Conservation (phyloP, 2,329 filamentous ascomycete species). For the Ophiostoma sp. region DNA sequence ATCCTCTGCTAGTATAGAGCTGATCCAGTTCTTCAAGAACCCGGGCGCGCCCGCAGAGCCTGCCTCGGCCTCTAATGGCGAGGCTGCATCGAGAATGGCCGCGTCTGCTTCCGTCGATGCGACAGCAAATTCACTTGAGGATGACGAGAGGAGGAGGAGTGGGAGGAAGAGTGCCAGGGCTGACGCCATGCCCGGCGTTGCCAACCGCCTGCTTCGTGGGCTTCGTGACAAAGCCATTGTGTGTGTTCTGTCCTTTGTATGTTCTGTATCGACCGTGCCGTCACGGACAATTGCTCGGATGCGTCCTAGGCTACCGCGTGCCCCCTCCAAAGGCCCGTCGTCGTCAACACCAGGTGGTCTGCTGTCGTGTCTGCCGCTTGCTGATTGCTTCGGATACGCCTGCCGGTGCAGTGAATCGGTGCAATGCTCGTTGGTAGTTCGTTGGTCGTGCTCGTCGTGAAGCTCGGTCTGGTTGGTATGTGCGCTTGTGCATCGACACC, state of each 20-base stretch:
- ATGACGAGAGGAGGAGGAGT: constrained; percentile 52
- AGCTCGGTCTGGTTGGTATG: too few relatives aligned
- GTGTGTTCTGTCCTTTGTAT: not conserved
- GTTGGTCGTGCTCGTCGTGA: too few relatives aligned
- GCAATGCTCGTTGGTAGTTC: too few relatives aligned
- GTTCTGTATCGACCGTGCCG: not conserved
- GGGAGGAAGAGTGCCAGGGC: constrained; percentile 51
- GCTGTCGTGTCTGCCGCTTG: not conserved
- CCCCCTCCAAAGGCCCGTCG: not conserved
- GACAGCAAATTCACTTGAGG: constrained; percentile 42
- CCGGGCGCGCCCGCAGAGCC: not conserved
- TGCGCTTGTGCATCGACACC: too few relatives aligned
- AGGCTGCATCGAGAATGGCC: not conserved
- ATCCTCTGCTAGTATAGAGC: constrained; percentile 5
- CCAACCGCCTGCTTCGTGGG: constrained; percentile 10
- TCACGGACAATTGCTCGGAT: not conserved
- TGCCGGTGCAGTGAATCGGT: too few relatives aligned
- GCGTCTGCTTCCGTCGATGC: constrained; percentile 5
- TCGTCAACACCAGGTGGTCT: not conserved
- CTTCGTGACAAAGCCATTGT: not conserved
- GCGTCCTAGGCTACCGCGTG: not conserved
- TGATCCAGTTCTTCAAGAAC: constrained; percentile 6
- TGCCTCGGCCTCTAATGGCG: not conserved
- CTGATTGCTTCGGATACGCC: not conserved
- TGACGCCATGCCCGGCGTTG: constrained; percentile 44